Percentiles rank a stretch among this genome's conserved stretches.
phyloP scores from a whole-genome alignment of 805 yeast genomes.

The Metschnikowia hibisci region DNA sequence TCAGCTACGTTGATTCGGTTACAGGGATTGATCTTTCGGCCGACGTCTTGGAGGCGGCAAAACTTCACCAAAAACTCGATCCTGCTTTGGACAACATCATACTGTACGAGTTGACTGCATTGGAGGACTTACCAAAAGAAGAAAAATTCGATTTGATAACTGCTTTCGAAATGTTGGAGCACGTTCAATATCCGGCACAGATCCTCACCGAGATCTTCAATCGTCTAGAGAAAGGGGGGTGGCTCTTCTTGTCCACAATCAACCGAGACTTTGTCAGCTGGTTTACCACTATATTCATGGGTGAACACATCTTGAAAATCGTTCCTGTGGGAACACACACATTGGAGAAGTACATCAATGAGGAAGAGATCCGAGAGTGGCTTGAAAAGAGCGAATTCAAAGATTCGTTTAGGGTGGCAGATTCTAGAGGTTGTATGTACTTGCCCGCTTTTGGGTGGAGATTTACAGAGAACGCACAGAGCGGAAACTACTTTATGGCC shows the following conservation, averaged over 20 bases:
- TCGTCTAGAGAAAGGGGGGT: slow-evolving; percentile 75
- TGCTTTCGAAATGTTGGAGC: slow-evolving; percentile 93
- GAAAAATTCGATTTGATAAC: slow-evolving; percentile 73
- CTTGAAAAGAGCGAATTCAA: slow-evolving; percentile 36
- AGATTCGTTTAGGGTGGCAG: slow-evolving; percentile 51
- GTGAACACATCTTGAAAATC: slow-evolving; percentile 70
- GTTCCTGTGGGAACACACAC: slow-evolving; percentile 95
- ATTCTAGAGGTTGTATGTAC: slow-evolving; percentile 74
- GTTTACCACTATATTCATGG: slow-evolving; percentile 90
- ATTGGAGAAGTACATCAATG: slow-evolving; percentile 78
- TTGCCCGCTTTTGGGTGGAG: slow-evolving; percentile 85
- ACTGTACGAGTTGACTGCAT: slow-evolving; percentile 53
- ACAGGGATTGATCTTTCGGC: slow-evolving; percentile 82
- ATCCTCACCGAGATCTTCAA: slow-evolving; percentile 65
- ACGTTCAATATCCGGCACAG: slow-evolving; percentile 78
- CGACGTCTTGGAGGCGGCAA: slow-evolving; percentile 80
- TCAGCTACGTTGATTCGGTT: slow-evolving; percentile 58
- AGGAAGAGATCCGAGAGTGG: slow-evolving; percentile 67
- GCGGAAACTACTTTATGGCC: slow-evolving; percentile 91
- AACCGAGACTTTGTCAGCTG: slow-evolving; percentile 84
- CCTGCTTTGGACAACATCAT: slow-evolving; percentile 57
- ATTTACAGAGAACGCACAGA: slow-evolving; percentile 51
- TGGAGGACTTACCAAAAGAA: slow-evolving; percentile 51
- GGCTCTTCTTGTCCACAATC: slow-evolving; percentile 84
- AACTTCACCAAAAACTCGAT: slow-evolving; percentile 60